Evolutionary conservation across 129 eudicot species (phyloP).

Genomic region (Saussurea involucrata): DNA sequence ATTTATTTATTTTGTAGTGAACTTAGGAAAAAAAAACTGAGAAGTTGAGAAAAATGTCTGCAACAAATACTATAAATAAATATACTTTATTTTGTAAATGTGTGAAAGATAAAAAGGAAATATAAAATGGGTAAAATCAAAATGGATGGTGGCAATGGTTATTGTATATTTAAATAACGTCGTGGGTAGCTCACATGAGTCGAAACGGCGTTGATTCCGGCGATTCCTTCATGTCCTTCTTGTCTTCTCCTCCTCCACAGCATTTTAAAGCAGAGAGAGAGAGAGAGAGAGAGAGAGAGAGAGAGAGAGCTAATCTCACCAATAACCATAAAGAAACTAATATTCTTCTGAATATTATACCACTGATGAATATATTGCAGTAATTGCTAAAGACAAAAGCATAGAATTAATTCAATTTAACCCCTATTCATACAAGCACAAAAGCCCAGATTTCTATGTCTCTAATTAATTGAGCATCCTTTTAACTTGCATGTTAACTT

Average conservation of each 20-base stretch:
- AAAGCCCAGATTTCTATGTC: conserved; percentile 16
- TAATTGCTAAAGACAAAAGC: conserved; percentile 33
- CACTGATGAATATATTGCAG: conserved; percentile 15
- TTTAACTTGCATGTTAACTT: conserved; percentile 19
- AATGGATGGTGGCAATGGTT: conserved; percentile 6
- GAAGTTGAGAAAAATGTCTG: not conserved
- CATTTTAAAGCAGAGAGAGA: conserved; percentile 30
- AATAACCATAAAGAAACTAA: conserved; percentile 39
- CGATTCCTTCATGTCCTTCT: conserved; percentile 60
- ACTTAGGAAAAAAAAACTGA: not conserved
- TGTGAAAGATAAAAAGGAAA: not conserved
- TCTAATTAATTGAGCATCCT: not conserved
- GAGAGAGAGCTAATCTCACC: conserved; percentile 23
- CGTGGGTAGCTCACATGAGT: conserved; percentile 46
- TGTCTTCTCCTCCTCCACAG: conserved; percentile 43
- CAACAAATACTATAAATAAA: not conserved
- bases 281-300: conserved; percentile 24
- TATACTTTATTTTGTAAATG: not conserved
- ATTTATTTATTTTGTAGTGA: too few relatives aligned
- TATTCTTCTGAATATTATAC: conserved; percentile 44
- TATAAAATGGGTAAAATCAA: not conserved
- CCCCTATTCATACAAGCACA: conserved; percentile 26
- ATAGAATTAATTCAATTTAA: conserved; percentile 22
- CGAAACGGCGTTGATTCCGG: conserved; percentile 81
- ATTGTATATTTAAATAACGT: conserved; percentile 10